A percentile compares a stretch with the other conserved stretches of the same genome.
Evolutionary conservation across 2,329 filamentous ascomycete genomes (phyloP).

Genomic region (Lasiodiplodia theobromae): DNA sequence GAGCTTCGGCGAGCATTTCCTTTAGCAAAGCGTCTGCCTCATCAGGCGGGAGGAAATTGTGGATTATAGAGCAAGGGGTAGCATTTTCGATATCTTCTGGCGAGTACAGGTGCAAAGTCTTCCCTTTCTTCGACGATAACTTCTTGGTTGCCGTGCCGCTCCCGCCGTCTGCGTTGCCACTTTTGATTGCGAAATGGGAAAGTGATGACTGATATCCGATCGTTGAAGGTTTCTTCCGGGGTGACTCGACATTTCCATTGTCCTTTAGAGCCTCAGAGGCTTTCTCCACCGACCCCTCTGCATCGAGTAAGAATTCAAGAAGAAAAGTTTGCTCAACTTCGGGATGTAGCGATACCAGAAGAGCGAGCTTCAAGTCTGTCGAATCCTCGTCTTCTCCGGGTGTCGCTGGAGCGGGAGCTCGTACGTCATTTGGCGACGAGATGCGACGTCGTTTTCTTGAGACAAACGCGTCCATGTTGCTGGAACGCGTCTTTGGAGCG

Average conservation of each 20-base stretch:
- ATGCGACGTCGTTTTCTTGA: conserved; percentile 45
- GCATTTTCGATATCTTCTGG: conserved; percentile 80
- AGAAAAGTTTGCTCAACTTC: conserved; percentile 68
- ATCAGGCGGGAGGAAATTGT: conserved; percentile 80
- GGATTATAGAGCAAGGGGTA: conserved; percentile 90
- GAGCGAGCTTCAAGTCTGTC: conserved; percentile 87
- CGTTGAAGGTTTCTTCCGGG: conserved; percentile 41
- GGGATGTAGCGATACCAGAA: conserved; percentile 80
- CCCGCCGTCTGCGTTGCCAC: background rate
- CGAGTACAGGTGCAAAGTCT: conserved; percentile 83
- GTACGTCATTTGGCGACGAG: conserved; percentile 29
- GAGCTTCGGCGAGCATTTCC: conserved; percentile 78
- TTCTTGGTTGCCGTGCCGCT: conserved; percentile 40
- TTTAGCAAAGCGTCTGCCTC: conserved; percentile 76
- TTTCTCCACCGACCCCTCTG: conserved; percentile 76
- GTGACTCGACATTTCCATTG: conserved; percentile 38
- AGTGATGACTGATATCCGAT: conserved; percentile 55
- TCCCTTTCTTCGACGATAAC: conserved; percentile 74
- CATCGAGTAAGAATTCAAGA: conserved; percentile 78
- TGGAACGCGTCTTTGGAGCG: background rate
- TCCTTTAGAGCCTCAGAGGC: conserved; percentile 64
- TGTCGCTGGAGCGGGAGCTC: conserved; percentile 8
- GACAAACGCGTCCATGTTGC: conserved; percentile 48
- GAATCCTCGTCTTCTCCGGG: conserved; percentile 66
- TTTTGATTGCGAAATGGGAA: conserved; percentile 36